These are phyloP conservation scores for Secale cereale DNA, from an alignment of 176 grass and related monocot species.

Conservation along the genomic window DNA sequence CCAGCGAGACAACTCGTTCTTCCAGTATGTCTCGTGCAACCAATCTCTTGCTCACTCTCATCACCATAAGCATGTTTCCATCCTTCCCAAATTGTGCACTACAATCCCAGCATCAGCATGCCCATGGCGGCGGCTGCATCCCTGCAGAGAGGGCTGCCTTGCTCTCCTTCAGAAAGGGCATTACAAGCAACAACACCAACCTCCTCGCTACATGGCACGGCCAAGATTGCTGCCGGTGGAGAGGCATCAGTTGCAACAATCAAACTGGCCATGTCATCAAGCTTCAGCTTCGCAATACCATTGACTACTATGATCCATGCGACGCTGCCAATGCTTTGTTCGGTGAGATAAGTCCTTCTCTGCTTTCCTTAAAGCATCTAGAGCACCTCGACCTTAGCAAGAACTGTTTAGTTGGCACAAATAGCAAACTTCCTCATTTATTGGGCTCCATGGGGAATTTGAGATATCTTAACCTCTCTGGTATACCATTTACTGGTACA, in stretches of 20 bases:
- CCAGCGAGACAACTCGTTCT: background rate
- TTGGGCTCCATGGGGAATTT: conserved; percentile 1
- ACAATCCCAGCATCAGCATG: background rate
- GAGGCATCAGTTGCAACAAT: conserved; percentile 27
- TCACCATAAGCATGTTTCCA: background rate
- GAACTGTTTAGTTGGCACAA: conserved; percentile 12
- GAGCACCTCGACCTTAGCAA: conserved; percentile 30
- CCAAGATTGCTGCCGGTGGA: conserved; percentile 27
- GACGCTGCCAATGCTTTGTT: background rate
- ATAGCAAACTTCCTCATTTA: conserved; percentile 5
- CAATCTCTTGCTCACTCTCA: background rate
- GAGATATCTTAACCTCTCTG: conserved; percentile 31
- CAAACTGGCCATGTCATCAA: conserved; percentile 2
- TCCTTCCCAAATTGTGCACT: background rate
- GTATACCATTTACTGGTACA: background rate
- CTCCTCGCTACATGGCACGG: conserved; percentile 21
- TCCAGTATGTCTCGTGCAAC: background rate
- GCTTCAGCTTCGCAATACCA: background rate
- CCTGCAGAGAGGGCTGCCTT: conserved; percentile 17
- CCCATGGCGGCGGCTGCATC: background rate
- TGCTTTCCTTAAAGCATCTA: background rate
- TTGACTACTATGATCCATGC: background rate
- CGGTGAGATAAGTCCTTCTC: conserved; percentile 34
- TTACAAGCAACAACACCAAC: background rate
- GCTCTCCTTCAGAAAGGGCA: conserved; percentile 25